Base-by-base conservation (phyloP, 2,329 filamentous ascomycete species). In the Trichoderma pleuroti region DNA sequence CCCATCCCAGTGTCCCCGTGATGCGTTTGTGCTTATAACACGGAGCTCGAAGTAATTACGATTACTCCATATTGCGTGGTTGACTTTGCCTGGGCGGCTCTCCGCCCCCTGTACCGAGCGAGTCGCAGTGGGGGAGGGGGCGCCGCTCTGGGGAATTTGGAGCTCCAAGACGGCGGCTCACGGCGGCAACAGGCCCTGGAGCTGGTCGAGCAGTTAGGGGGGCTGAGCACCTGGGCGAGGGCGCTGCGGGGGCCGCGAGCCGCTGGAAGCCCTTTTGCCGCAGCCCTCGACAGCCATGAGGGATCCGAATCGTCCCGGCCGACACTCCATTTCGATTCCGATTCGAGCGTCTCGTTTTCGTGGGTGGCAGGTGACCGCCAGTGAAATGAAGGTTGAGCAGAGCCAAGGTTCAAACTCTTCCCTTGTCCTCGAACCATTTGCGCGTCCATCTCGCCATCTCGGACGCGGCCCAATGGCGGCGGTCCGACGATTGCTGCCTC, bases 251-350 rank as follows among this genome's bases (percentile, higher is more conserved):
- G 65, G 65, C 65, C 39, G 36, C 54, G 18, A 49, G 65, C 49
- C 63, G 62, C 62, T 64, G 42, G 28, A 64, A 26, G 68, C 52
- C 42, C 42, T 49, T 21, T 49, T n/a, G 18, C 21, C 21, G 42
- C 42, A 49, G 42, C 42, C 68, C 60, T 49, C 65, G 69, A 67
- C 56, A 49, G 56, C 63, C 36, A 63, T 63, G 69, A 71, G n/a
- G n/a, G n/a, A 71, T 71, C 69, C 69, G 69, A 71, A 71, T 71
- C 69, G 69, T 67, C 69, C 69, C 69, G 69, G 69, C 63, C 16
- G 56, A 36, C 60, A 52, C 42, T 49, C 54, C 67, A 54, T 69
- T 26, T 63, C 46, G 57, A 63, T 71, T 71, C 69, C 69, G 69
- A 67, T 71, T 71, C 69, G 69, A 70, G 56, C 60, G 46, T 32